Evolutionary conservation across 805 yeast genomes (phyloP).

Genomic region (Candida quercuum): DNA sequence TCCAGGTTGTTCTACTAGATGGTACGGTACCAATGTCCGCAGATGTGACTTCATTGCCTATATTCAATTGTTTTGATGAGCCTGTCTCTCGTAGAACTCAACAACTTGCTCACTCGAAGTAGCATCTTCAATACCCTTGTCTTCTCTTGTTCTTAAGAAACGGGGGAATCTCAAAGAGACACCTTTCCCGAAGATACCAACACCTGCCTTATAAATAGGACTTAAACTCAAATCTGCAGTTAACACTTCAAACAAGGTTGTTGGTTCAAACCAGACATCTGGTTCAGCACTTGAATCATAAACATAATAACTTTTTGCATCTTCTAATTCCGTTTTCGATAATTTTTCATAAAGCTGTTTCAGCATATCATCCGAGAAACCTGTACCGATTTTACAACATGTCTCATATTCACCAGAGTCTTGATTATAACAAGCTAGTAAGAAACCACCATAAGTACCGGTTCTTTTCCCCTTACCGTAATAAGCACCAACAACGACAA

Average conservation of each 20-base stretch:
- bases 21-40: too few relatives aligned
- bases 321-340: constrained; percentile 57
- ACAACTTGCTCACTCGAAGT: constrained; percentile 80
- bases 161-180: constrained; percentile 86
- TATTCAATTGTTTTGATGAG: constrained; percentile 9
- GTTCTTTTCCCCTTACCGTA: constrained; percentile 93
- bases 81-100: constrained; percentile 77
- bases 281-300: constrained; percentile 75
- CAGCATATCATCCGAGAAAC: constrained; percentile 84
- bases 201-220: constrained; percentile 86
- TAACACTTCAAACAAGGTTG: constrained; percentile 75
- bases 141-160: constrained; percentile 78
- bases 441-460: constrained; percentile 90
- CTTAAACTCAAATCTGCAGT: constrained; percentile 88
- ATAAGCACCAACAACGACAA: constrained; percentile 92
- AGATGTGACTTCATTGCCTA: background rate
- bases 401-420: constrained; percentile 93
- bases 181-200: constrained; percentile 68
- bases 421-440: constrained; percentile 83
- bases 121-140: constrained; percentile 80
- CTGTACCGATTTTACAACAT: constrained; percentile 96
- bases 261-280: constrained; percentile 94
- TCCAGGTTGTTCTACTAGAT: too few relatives aligned
- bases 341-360: constrained; percentile 53
- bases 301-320: constrained; percentile 63